Evolutionary conservation across 257 asterid genomes (phyloP).

Genomic region (Nicotiana noctiflora): DNA sequence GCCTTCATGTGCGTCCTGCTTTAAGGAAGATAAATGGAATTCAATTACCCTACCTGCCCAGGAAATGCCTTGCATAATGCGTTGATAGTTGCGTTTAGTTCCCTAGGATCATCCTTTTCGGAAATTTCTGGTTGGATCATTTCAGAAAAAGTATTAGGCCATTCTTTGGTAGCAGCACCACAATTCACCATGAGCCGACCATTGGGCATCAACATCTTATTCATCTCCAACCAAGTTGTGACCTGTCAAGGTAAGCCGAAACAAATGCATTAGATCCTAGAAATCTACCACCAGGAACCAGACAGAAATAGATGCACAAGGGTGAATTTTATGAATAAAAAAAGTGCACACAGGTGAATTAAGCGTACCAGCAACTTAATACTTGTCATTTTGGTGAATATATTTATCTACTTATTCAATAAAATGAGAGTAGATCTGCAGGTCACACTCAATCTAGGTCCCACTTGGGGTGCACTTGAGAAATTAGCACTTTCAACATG

Average conservation of each 20-base stretch:
- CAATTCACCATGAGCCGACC: constrained; percentile 89
- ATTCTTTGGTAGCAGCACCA: constrained; percentile 39
- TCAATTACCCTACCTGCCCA: constrained; percentile 39
- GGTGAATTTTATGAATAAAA: not conserved
- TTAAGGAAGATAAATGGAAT: not conserved
- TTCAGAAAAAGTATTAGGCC: not conserved
- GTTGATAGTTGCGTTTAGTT: constrained; percentile 48
- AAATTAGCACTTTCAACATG: not conserved
- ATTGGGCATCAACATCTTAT: constrained; percentile 48
- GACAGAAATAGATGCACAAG: not conserved
- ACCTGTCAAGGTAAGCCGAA: constrained; percentile 30
- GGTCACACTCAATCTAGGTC: not conserved
- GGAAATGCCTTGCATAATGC: constrained; percentile 67
- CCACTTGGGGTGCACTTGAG: not conserved
- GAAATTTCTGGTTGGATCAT: not conserved
- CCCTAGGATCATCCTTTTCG: constrained; percentile 11
- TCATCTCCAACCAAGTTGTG: constrained; percentile 55
- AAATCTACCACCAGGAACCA: constrained; percentile 3
- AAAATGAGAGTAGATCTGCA: not conserved
- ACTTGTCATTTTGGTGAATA: not conserved
- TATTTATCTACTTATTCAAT: not conserved
- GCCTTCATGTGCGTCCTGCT: not conserved
- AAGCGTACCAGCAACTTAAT: not conserved
- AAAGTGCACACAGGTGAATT: not conserved
- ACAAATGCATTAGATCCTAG: constrained; percentile 5